Base-by-base conservation (phyloP, 1,284 basidiomycete genomes). In the Trichosporon inkin region DNA sequence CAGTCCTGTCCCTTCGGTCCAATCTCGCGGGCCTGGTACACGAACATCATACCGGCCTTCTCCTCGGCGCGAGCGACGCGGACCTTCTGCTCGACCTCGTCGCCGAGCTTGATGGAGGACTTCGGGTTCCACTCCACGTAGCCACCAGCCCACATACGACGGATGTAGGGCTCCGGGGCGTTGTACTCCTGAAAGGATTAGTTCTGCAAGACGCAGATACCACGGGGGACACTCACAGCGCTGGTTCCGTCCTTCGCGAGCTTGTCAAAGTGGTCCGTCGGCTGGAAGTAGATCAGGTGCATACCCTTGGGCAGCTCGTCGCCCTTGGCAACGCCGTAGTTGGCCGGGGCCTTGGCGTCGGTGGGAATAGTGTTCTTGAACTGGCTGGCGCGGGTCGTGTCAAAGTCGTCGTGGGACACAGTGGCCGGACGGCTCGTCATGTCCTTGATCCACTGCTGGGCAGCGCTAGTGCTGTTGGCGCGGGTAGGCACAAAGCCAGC, bases 91-190 rank as follows among this genome's bases (percentile, higher is more conserved):
- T 64, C 78, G 1, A 84, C 85, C 37, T 71, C 80, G 38, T 81
- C 78, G 10, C 87, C 88, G 20, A 89, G 78, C 22, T 78, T 68
- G 59, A 90, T 75, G 2, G 82, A 80, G 32, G 78, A 17, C 2
- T 58, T 17, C 0, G 55, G 79, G 55, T 71, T 67, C 86, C 88
- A 91, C 38, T 77, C 78, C 71, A 91, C 86, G 62, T 78, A 82
- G 0, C 90, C 89, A 19, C 87, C 84, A 0, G 88, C 89, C 89
- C 90, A 92, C 89, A 92, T 92, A 17, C 90, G 81, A 44, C 87
- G 81, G 17, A 83, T 82, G 76, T 88, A 91, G 0, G 88, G 89
- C 44, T 81, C 75, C 0, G 90, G 89, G 3, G 90, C 69, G 55
- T 75, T 78, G 64, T 72, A 74, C 37, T 76, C 74, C 75, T 78